A percentile compares a stretch with the other conserved stretches of the same genome.
phyloP scores from a whole-genome alignment of 192 early-diverging fungal species.

The Funneliformis geosporum region DNA sequence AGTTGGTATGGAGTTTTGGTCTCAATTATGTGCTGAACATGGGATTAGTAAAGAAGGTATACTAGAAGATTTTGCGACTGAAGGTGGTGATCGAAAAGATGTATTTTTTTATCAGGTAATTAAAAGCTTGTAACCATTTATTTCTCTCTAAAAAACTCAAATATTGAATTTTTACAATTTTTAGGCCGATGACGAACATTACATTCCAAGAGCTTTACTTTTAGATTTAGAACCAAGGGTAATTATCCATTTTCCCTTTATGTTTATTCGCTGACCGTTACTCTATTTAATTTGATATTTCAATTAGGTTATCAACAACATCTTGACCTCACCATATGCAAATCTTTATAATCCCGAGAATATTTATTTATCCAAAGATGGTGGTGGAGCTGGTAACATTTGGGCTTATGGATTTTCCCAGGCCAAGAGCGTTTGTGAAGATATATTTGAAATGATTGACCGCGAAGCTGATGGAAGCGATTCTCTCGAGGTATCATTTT shows the following conservation, averaged over 20 bases:
- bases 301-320: constrained; percentile 83
- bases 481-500: constrained; percentile 72
- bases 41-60: constrained; percentile 94
- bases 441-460: constrained; percentile 96
- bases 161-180: background rate
- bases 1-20: constrained; percentile 98
- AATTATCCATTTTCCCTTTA: constrained; percentile 23
- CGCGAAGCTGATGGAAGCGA: constrained; percentile 95
- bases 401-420: constrained; percentile 91
- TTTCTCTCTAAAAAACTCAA: background rate
- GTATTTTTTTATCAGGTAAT: constrained; percentile 96
- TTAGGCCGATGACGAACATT: constrained; percentile 98
- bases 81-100: constrained; percentile 91
- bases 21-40: constrained; percentile 89
- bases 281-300: background rate
- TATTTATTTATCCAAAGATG: constrained; percentile 88
- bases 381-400: constrained; percentile 97
- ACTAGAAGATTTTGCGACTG: constrained; percentile 88
- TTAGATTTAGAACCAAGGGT: constrained; percentile 93
- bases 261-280: background rate
- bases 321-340: constrained; percentile 80
- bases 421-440: constrained; percentile 86
- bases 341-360: constrained; percentile 98
- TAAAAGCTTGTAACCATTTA: background rate
- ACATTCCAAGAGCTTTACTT: constrained; percentile 91